phyloP scores from a whole-genome alignment of 768 basidiomycete species.

The Kwoniella newhampshirensis region DNA sequence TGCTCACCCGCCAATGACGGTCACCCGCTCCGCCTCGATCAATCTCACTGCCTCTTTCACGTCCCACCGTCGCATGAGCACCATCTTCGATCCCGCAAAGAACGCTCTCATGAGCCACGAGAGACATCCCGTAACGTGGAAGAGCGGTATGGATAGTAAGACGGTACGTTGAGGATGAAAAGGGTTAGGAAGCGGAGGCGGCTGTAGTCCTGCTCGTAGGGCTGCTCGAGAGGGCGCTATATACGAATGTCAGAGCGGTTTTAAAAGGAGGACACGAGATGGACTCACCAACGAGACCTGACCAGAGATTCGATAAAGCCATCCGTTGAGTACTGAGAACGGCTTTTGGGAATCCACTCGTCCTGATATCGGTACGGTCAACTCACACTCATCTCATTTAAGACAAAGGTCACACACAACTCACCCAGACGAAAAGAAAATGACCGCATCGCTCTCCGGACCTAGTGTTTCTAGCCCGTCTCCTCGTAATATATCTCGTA shows the following conservation, averaged over 20 bases:
- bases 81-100: conserved; percentile 43
- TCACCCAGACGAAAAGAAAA: conserved; percentile 41
- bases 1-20: conserved; percentile 45
- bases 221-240: conserved; percentile 43
- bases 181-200: conserved; percentile 31
- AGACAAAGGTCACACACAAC: too few species aligned
- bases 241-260: not conserved
- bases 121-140: conserved; percentile 49
- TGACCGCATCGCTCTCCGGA: conserved; percentile 44
- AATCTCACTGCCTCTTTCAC: conserved; percentile 31
- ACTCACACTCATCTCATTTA: not conserved
- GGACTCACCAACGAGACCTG: conserved; percentile 44
- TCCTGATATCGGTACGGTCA: conserved; percentile 22
- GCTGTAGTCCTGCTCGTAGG: conserved; percentile 34
- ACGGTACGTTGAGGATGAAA: conserved; percentile 37
- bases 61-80: conserved; percentile 40
- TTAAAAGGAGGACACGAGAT: not conserved
- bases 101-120: conserved; percentile 47
- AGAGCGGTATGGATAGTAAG: conserved; percentile 45
- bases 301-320: conserved; percentile 45
- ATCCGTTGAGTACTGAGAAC: conserved; percentile 47
- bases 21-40: conserved; percentile 36
- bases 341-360: conserved; percentile 44
- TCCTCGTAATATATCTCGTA: not conserved
- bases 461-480: conserved; percentile 20